Evolutionary conservation across 768 basidiomycete genomes (phyloP).

Genomic region (Trametes coccinea): DNA sequence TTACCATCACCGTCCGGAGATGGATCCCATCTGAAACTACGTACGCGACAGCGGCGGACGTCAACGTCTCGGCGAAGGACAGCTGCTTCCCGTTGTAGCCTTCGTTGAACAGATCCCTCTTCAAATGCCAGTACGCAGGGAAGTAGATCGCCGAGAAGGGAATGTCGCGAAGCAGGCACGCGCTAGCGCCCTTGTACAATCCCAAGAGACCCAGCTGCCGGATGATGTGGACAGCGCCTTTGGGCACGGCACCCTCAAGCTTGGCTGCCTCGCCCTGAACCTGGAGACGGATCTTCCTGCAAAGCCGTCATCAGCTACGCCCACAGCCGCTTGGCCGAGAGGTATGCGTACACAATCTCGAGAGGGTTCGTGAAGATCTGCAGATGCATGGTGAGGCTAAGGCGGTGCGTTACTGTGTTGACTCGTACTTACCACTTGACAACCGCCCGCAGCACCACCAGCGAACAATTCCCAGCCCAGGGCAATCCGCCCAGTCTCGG

Average conservation of each 20-base stretch:
- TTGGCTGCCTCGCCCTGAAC: slow-evolving; percentile 96
- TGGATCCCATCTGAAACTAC: slow-evolving; percentile 35
- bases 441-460: slow-evolving; percentile 92
- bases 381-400: slow-evolving; percentile 10
- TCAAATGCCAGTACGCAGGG: slow-evolving; percentile 84
- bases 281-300: slow-evolving; percentile 89
- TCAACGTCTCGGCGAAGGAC: slow-evolving; percentile 85
- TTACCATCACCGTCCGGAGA: slow-evolving; percentile 13
- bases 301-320: slow-evolving; percentile 12
- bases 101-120: slow-evolving; percentile 93
- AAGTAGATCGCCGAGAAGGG: slow-evolving; percentile 97
- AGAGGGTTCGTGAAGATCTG: slow-evolving; percentile 97
- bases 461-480: slow-evolving; percentile 90
- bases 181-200: slow-evolving; percentile 89
- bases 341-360: slow-evolving; percentile 79
- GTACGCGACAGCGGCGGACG: slow-evolving; percentile 79
- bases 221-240: slow-evolving; percentile 91
- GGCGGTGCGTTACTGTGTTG: background rate
- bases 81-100: slow-evolving; percentile 94
- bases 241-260: slow-evolving; percentile 73
- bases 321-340: background rate
- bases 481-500: slow-evolving; percentile 93
- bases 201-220: slow-evolving; percentile 91
- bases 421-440: slow-evolving; percentile 83
- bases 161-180: slow-evolving; percentile 92